These are phyloP conservation scores for Malassezia brasiliensis DNA, from an alignment of 1,284 basidiomycete species.

Conservation along the genomic window DNA sequence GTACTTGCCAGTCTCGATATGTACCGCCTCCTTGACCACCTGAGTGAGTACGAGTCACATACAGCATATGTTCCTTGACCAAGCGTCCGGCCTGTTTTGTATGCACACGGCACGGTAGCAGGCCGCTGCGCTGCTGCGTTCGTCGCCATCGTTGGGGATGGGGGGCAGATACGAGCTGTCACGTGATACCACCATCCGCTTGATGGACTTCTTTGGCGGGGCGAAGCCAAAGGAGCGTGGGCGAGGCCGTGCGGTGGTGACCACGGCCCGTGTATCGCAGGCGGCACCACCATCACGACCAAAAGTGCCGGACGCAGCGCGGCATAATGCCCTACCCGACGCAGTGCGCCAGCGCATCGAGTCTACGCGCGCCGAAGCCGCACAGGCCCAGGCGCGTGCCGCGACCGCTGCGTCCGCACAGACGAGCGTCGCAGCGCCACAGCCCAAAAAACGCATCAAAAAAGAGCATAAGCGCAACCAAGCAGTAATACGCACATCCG, in stretches of 20 bases:
- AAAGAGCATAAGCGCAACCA: background rate
- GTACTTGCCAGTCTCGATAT: conserved; percentile 68
- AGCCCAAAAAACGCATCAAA: background rate
- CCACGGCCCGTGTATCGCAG: background rate
- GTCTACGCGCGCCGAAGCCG: background rate
- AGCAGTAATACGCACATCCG: background rate
- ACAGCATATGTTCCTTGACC: conserved; percentile 75
- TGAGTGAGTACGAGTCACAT: background rate
- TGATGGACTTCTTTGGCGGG: conserved; percentile 17
- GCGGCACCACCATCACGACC: background rate
- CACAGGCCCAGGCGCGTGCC: too few relatives aligned
- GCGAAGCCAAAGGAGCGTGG: background rate
- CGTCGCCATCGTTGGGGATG: background rate
- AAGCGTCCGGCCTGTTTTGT: conserved; percentile 48
- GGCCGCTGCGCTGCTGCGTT: conserved; percentile 13
- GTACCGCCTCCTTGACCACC: conserved; percentile 88
- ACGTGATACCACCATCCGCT: background rate
- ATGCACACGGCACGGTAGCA: conserved; percentile 43
- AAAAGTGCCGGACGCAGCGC: background rate
- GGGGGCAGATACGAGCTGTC: background rate
- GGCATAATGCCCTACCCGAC: conserved; percentile 12
- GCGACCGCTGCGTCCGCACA: background rate
- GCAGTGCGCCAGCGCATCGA: conserved; percentile 12
- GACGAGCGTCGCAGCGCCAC: background rate
- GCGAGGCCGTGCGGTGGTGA: background rate